Conservation (phyloP, 2,329 filamentous ascomycete genomes). For the Niveomyces coronatus region DNA sequence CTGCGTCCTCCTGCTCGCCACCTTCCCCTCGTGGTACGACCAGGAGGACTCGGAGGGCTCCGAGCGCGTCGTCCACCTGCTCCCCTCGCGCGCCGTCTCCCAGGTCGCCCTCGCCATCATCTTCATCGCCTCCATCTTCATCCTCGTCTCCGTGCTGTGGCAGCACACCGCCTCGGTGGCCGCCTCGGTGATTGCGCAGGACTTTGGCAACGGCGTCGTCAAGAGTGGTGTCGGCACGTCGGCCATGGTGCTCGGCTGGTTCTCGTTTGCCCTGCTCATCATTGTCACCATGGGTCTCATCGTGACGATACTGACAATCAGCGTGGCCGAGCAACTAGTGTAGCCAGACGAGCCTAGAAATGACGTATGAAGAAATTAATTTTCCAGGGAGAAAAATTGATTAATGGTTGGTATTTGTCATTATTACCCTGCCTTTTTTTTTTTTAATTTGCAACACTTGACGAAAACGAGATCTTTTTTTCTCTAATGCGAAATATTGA, state of each 20-base stretch:
- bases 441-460: no score
- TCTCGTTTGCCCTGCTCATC: constrained; percentile 85
- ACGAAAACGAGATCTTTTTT: no score
- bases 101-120: constrained; percentile 91
- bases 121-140: constrained; percentile 63
- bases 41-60: constrained; percentile 71
- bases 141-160: constrained; percentile 71
- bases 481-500: no score
- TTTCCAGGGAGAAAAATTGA: no score
- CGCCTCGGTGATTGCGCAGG: constrained; percentile 85
- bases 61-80: constrained; percentile 85
- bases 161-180: constrained; percentile 95
- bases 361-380: no score
- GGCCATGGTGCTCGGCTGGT: constrained; percentile 97
- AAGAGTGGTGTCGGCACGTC: constrained; percentile 81
- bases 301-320: constrained; percentile 93
- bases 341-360: constrained; percentile 16
- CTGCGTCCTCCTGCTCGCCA: constrained; percentile 87
- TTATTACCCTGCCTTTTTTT: no score
- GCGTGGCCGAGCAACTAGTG: constrained; percentile 56
- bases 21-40: constrained; percentile 96
- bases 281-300: constrained; percentile 91
- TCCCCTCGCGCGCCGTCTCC: constrained; percentile 83
- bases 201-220: constrained; percentile 83
- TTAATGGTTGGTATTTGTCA: no score